Evolutionary conservation across 352 stramenopile genomes (phyloP), one percentile per base, ranked within the genome.

Genomic region (Phytopythium oedochilum): DNA sequence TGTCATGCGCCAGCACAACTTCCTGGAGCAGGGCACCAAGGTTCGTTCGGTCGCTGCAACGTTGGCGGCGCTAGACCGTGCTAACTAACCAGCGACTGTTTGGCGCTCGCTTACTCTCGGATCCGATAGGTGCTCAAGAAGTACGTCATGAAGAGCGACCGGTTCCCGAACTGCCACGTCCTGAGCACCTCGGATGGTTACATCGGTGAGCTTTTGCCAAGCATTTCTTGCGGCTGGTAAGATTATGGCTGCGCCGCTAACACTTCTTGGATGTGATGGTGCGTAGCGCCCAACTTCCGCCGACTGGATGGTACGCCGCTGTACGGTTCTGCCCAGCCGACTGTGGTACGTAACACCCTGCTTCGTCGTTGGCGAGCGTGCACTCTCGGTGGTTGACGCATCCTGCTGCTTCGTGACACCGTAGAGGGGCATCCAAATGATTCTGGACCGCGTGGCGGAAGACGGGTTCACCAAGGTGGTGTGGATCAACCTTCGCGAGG

Each of bases 141-240:
- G 53, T 94, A 93, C 45, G 78, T 94, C 55, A 75, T 94, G 52
- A 94, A 93, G 69, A 75, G 65, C 23, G 85, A 94, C 57, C 68
- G 83, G 1, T 89, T 93, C 60, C 83, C 85, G 3, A 78, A 92
- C 48, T 89, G 82, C 52, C 83, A 92, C 50, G 79, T 84, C 31
- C 65, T 94, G 17, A 50, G 77, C 42, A 90, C 80, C 0, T 64
- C 69, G 3, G 39, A 88, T 43, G 84, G 80, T 35, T 80, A 88
- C 18, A 75, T 77, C 40, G 81, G 80, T 89, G 50, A n/a, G 59
- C 32, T 36, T 3, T 14, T 15, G 32, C 32, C 15, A n/a, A n/a
- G 32, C 32, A 34, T 36, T 53, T 32, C 1, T 31, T 7, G 20
- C 12, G 12, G 39, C 11, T 42, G 17, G 42, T 9, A n/a, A 53